Conservation (phyloP, 805 yeast genomes). For the Phaffomyces antillensis region DNA sequence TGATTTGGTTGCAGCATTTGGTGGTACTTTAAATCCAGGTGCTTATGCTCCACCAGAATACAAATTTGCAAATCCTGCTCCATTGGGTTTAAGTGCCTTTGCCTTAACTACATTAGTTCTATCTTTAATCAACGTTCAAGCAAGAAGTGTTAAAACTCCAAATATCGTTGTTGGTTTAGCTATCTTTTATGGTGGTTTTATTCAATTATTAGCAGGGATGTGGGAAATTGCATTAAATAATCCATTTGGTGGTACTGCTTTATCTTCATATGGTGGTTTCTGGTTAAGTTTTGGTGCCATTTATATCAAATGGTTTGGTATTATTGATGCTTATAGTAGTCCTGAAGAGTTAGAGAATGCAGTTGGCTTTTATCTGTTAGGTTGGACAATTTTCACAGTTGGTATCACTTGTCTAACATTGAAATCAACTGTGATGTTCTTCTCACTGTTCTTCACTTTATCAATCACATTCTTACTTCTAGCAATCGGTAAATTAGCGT, state of each 20-base stretch:
- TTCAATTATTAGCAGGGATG: constrained; percentile 58
- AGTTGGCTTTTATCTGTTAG: constrained; percentile 43
- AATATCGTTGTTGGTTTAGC: constrained; percentile 56
- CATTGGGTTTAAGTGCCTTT: constrained; percentile 54
- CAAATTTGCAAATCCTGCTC: constrained; percentile 56
- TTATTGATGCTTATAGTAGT: constrained; percentile 34
- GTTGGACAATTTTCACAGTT: constrained; percentile 49
- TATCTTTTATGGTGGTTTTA: constrained; percentile 55
- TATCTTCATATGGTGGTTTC: constrained; percentile 42
- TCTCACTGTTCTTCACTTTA: constrained; percentile 38
- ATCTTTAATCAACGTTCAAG: constrained; percentile 45
- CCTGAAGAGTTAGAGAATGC: constrained; percentile 38
- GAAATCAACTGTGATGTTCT: constrained; percentile 43
- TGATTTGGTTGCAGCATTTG: constrained; percentile 53
- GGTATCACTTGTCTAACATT: constrained; percentile 38
- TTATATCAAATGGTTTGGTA: constrained; percentile 45
- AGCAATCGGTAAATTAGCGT: constrained; percentile 39
- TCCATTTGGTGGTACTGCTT: constrained; percentile 53
- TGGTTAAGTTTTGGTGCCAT: constrained; percentile 65
- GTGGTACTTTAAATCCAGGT: constrained; percentile 70
- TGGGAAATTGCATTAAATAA: constrained; percentile 60
- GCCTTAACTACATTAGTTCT: constrained; percentile 59
- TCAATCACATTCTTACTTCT: constrained; percentile 41
- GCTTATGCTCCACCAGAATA: constrained; percentile 38
- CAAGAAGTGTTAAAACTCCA: constrained; percentile 49